Percentiles rank a stretch among this genome's conserved stretches.
Conservation (phyloP, 1,284 basidiomycete genomes). For the Ganoderma boninense region DNA sequence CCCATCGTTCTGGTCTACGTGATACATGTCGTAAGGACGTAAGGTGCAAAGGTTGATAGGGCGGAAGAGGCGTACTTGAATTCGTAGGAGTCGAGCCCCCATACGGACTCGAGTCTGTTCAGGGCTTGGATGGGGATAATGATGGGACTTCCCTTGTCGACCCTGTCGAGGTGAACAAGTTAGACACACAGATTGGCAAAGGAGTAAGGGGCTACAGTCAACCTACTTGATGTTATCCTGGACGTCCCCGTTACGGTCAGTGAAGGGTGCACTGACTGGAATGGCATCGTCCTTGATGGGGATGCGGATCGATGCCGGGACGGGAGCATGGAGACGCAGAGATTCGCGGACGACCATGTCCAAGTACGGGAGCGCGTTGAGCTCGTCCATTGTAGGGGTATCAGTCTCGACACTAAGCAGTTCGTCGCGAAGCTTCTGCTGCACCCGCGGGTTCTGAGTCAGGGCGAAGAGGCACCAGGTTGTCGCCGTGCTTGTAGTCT, state of each 20-base stretch:
- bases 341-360: conserved; percentile 76
- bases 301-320: conserved; percentile 60
- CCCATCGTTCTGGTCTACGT: conserved; percentile 66
- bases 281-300: conserved; percentile 58
- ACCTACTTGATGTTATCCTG: conserved; percentile 39
- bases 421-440: conserved; percentile 77
- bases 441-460: conserved; percentile 58
- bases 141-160: conserved; percentile 53
- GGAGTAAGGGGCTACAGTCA: background rate
- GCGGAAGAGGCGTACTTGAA: conserved; percentile 49
- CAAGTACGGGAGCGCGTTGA: conserved; percentile 66
- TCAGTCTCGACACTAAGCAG: conserved; percentile 50
- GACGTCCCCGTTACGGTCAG: conserved; percentile 40
- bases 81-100: conserved; percentile 63
- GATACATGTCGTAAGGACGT: background rate
- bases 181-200: background rate
- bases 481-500: conserved; percentile 60
- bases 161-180: conserved; percentile 37
- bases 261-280: conserved; percentile 42
- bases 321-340: conserved; percentile 71
- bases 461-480: conserved; percentile 76
- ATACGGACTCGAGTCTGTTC: conserved; percentile 56
- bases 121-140: conserved; percentile 57
- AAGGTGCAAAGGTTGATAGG: too few relatives aligned
- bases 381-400: conserved; percentile 61